Evolutionary conservation across 768 basidiomycete species (phyloP).

Genomic region (Lepiota venenata): DNA sequence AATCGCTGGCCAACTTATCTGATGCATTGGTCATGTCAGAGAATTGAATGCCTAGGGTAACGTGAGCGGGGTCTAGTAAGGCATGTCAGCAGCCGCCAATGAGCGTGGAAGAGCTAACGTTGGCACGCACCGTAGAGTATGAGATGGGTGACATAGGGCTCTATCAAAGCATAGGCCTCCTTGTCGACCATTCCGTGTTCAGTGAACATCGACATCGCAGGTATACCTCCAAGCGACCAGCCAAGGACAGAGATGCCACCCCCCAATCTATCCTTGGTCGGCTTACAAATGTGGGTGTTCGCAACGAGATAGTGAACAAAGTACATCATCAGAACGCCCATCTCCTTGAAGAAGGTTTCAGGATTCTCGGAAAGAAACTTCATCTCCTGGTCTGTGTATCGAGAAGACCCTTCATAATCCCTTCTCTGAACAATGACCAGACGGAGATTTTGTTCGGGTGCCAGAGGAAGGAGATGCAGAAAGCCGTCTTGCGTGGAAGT

Average conservation of each 20-base stretch:
- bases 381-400: not conserved
- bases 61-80: not conserved
- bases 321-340: not conserved
- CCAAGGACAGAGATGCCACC: constrained; percentile 1
- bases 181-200: not conserved
- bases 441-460: not conserved
- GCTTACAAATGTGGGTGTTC: not conserved
- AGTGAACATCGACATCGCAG: not conserved
- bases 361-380: not conserved
- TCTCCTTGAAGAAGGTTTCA: not conserved
- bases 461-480: not conserved
- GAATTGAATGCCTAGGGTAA: not conserved
- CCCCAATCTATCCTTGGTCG: not conserved
- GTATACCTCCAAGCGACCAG: not conserved
- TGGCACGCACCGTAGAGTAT: not conserved
- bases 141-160: not conserved
- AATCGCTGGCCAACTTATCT: too few species aligned
- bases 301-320: not conserved
- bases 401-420: not conserved
- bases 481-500: not conserved
- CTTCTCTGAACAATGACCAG: not conserved
- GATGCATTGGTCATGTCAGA: not conserved
- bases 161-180: not conserved
- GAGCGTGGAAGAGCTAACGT: not conserved
- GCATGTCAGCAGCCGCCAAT: not conserved